Evolutionary conservation across 2,329 filamentous ascomycete species (phyloP).

Genomic region (Phialophora expanda): DNA sequence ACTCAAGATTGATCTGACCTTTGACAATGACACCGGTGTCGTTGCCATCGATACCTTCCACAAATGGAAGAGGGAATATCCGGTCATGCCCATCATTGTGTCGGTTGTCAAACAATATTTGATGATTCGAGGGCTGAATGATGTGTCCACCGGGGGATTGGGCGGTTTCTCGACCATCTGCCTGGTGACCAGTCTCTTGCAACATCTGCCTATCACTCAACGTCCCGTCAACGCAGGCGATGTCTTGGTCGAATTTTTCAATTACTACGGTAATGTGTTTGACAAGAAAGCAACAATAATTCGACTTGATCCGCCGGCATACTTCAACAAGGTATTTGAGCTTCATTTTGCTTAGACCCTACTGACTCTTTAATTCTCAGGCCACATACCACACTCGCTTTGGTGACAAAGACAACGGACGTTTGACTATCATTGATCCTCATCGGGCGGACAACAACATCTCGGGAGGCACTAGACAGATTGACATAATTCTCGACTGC

Average conservation of each 20-base stretch:
- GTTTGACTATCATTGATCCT: constrained; percentile 88
- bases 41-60: constrained; percentile 79
- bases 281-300: constrained; percentile 74
- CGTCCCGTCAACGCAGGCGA: constrained; percentile 68
- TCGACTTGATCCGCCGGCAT: constrained; percentile 73
- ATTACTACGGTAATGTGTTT: constrained; percentile 85
- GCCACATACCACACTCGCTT: constrained; percentile 47
- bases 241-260: constrained; percentile 83
- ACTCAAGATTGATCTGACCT: constrained; percentile 88
- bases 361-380: constrained; percentile 28
- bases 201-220: constrained; percentile 71
- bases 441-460: constrained; percentile 88
- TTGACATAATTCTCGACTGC: constrained; percentile 66
- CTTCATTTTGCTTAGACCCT: constrained; percentile 14
- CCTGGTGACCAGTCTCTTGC: constrained; percentile 85
- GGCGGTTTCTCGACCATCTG: constrained; percentile 95
- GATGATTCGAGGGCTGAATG: constrained; percentile 85
- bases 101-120: constrained; percentile 92
- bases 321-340: constrained; percentile 72
- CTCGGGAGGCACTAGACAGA: constrained; percentile 79
- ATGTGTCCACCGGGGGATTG: constrained; percentile 87
- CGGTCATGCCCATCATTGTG: constrained; percentile 84
- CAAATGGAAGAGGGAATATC: constrained; percentile 77
- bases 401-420: constrained; percentile 62
- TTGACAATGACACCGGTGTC: constrained; percentile 86